Evolutionary conservation across 2,329 filamentous ascomycete genomes (phyloP), one percentile per base, ranked within the genome.

Genomic region (Orbilia javanica): DNA sequence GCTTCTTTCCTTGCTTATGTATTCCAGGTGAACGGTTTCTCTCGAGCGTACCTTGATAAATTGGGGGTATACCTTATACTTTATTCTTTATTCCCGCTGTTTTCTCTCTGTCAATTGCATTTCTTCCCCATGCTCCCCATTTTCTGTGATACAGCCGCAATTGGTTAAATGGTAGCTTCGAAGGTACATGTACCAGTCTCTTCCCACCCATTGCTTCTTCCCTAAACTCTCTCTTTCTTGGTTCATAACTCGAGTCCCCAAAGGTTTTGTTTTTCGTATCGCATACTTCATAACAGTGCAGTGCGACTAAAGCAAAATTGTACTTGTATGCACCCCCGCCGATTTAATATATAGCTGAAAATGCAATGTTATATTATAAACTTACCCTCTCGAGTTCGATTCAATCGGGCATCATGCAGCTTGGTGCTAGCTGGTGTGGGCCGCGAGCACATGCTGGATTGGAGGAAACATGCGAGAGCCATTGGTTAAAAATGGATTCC

Each of bases 401-500:
- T 29, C 15, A 1, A 42, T n/a, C 20, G 18, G 25, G 18, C 31
- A 44, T 44, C 4, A 44, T 60, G 25, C 53, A 39, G 18, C 53
- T 60, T 6, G 31, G 31, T 6, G 22, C 50, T 27, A 60, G 18
- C 44, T 66, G 39, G 39, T 62, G 64, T 63, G 55, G n/a, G 57
- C 55, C 72, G 72, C 72, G 53, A 76, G 46, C 55, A 76, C 72
- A 76, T 76, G 65, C 72, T 76, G 15, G 48, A 76, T 76, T 66
- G 48, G 72, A 76, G 36, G 29, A 36, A 63, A 62, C 73, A 77
- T 77, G 73, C 60, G 66, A 67, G 66, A 77, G 52, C 52, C 25
- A 77, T 77, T 77, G 73, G 73, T 71, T 71, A 25, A 77, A 71
- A 77, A 77, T 71, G 73, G 66, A 66, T 63, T 64, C 55, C 60